Evolutionary conservation across 2,329 filamentous ascomycete genomes (phyloP).

Genomic region (Fonsecaea pedrosoi): DNA sequence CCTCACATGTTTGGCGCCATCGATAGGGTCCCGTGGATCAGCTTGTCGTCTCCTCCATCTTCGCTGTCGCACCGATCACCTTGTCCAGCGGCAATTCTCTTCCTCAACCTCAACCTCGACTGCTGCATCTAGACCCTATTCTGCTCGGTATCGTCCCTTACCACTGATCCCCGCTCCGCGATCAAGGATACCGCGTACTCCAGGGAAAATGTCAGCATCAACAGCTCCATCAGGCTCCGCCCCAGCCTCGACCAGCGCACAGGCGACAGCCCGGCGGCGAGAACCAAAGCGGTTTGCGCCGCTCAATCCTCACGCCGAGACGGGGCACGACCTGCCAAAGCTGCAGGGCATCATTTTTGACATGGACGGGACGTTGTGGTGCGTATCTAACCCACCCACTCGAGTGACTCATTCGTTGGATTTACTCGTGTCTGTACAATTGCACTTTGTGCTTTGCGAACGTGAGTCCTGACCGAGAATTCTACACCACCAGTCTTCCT

Average conservation of each 20-base stretch:
- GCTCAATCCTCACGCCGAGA: slow-evolving; percentile 24
- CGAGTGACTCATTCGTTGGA: slow-evolving; percentile 3
- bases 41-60: background rate
- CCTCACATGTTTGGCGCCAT: background rate
- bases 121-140: background rate
- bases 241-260: background rate
- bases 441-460: background rate
- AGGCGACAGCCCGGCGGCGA: slow-evolving; percentile 4
- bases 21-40: background rate
- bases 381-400: slow-evolving; percentile 44
- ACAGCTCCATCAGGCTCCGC: background rate
- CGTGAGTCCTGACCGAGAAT: slow-evolving; percentile 6
- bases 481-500: slow-evolving; percentile 66
- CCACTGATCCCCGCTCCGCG: background rate
- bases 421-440: background rate
- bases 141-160: background rate
- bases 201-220: background rate
- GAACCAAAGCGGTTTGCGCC: slow-evolving; percentile 36
- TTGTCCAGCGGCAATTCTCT: background rate
- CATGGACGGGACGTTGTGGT: slow-evolving; percentile 94
- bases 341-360: slow-evolving; percentile 78
- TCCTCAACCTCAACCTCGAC: background rate
- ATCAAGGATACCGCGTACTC: background rate
- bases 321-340: slow-evolving; percentile 43
- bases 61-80: background rate